Base-by-base conservation (phyloP, 2,329 filamentous ascomycete genomes). In the Pochonia chlamydosporia region DNA sequence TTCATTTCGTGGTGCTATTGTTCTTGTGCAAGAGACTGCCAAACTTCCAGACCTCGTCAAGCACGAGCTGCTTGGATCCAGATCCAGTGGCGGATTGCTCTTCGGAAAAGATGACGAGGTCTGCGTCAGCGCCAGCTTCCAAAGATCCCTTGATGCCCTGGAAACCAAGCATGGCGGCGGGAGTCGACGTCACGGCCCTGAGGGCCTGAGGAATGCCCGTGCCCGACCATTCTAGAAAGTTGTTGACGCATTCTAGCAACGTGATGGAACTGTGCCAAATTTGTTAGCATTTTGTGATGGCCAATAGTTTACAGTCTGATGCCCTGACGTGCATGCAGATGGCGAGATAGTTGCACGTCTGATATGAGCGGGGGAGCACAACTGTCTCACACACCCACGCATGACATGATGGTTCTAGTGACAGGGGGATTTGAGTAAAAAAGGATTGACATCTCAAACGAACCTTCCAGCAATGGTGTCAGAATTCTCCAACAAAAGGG, bases 21-120 rank as follows among this genome's bases (percentile, higher is more conserved):
- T 56, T 48, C 31, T 55, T 57, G 44, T 58, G 59, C 20, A 85
- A 74, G 54, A 72, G 70, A 30, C 67, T 67, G 5, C 87, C 86
- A 70, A 89, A 89, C 67, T 90, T 90, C 86, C 85, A 90, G 18
- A 89, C 85, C 65, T 88, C 79, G 50, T 88, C 83, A n/a, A 90
- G 72, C 10, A 76, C 70, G 35, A 92, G 67, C 49, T 72, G 74
- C 51, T 65, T 71, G 33, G 56, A 61, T 10, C 73, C 74, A 36
- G 67, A 65, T 40, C 61, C 66, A 20, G 68, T 63, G 5, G 20
- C 9, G 6, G 31, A 40, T 33, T 46, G 40, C 13, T 72, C 67
- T 48, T 85, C 75, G 4, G 79, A 79, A 30, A 92, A 65, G 16
- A 92, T 76, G 30, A 89, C 78, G 42, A 92, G 62, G 63, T 86